Evolutionary conservation across 306 rosid species (phyloP).

Genomic region (Carpinus viminea): DNA sequence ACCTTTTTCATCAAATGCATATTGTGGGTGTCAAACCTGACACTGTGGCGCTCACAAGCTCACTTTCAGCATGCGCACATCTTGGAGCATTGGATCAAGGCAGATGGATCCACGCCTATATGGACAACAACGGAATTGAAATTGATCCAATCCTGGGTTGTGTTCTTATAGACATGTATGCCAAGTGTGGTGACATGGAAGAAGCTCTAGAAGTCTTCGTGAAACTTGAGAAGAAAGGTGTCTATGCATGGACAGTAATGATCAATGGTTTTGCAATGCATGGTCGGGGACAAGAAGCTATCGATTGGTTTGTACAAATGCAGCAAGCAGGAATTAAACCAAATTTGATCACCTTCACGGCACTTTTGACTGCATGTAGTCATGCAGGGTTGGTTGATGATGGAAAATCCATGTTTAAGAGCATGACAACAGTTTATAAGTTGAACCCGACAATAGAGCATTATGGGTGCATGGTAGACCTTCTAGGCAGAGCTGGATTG

Average conservation of each 20-base stretch:
- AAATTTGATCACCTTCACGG: conserved; percentile 49
- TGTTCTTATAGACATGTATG: conserved; percentile 54
- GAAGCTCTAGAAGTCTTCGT: conserved; percentile 39
- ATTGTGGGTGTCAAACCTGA: conserved; percentile 49
- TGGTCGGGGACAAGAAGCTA: conserved; percentile 57
- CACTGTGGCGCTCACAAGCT: conserved; percentile 33
- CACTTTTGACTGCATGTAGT: conserved; percentile 57
- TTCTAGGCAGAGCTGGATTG: conserved; percentile 55
- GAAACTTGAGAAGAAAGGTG: conserved; percentile 43
- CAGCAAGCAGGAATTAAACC: conserved; percentile 47
- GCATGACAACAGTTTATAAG: conserved; percentile 35
- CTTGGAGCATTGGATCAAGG: conserved; percentile 60
- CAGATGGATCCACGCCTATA: conserved; percentile 46
- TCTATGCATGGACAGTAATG: conserved; percentile 55
- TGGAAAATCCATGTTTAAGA: conserved; percentile 48
- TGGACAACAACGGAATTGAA: conserved; percentile 38
- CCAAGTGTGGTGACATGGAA: conserved; percentile 59
- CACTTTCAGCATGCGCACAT: conserved; percentile 60
- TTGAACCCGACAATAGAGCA: conserved; percentile 52
- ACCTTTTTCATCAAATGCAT: conserved; percentile 46
- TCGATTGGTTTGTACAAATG: conserved; percentile 51
- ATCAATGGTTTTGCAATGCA: conserved; percentile 55
- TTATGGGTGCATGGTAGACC: conserved; percentile 67
- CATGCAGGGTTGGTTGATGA: conserved; percentile 56
- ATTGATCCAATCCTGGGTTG: conserved; percentile 50